Evolutionary conservation across 129 eudicot genomes (phyloP).

Genomic region (Kitagawia praeruptora): DNA sequence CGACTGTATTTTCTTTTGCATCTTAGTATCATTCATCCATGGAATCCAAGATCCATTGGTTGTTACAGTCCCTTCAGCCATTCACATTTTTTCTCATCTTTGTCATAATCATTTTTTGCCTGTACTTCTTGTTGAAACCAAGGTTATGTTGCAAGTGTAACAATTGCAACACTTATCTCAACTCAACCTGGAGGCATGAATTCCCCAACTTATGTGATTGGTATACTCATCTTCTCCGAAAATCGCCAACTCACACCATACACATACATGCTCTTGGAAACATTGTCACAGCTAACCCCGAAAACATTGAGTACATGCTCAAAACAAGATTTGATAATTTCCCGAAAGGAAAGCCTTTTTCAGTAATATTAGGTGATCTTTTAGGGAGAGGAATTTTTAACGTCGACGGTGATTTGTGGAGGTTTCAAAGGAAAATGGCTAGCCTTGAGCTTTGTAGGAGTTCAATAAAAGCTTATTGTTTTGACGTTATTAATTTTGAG

Average conservation of each 20-base stretch:
- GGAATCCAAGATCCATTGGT: constrained; percentile 16
- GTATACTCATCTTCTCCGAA: constrained; percentile 74
- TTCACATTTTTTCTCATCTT: neutral
- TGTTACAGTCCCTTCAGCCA: constrained; percentile 4
- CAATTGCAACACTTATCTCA: constrained; percentile 47
- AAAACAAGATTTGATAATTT: constrained; percentile 70
- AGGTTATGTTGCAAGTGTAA: constrained; percentile 51
- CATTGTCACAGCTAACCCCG: constrained; percentile 66
- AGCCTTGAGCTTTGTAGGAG: constrained; percentile 55
- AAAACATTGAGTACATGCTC: constrained; percentile 70
- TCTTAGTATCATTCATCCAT: constrained; percentile 1
- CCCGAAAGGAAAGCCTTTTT: constrained; percentile 79
- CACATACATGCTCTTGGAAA: constrained; percentile 69
- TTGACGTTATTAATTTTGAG: constrained; percentile 45
- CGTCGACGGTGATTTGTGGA: constrained; percentile 82
- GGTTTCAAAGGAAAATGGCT: constrained; percentile 69
- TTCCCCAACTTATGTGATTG: constrained; percentile 71
- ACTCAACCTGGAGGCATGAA: constrained; percentile 48
- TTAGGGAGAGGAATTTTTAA: constrained; percentile 79
- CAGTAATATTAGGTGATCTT: constrained; percentile 63
- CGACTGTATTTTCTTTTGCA: neutral
- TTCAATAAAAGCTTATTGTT: constrained; percentile 43
- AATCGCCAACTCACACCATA: constrained; percentile 62
- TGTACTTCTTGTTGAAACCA: constrained; percentile 11
- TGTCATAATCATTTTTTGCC: constrained; percentile 5